Evolutionary conservation across 257 asterid genomes (phyloP).

Genomic region (Oldenlandia corymbosa): DNA sequence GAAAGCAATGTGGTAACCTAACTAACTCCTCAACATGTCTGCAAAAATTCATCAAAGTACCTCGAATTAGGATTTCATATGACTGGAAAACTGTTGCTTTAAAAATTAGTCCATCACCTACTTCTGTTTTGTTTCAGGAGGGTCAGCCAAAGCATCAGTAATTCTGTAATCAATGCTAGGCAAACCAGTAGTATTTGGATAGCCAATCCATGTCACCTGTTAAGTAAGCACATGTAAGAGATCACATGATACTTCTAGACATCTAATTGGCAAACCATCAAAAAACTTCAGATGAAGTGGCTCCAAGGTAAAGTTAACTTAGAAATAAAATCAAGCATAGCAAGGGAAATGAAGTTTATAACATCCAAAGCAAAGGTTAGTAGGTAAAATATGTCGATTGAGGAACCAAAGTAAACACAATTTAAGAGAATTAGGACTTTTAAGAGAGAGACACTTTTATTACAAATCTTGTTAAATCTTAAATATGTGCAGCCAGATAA

Average conservation of each 20-base stretch:
- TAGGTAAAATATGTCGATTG: too few relatives aligned
- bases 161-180: slow-evolving; percentile 96
- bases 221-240: slow-evolving; percentile 16
- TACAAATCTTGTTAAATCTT: too few relatives aligned
- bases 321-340: background rate
- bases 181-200: slow-evolving; percentile 98
- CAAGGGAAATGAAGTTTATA: background rate
- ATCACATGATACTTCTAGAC: background rate
- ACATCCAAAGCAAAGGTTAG: background rate
- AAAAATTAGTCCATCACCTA: slow-evolving; percentile 20
- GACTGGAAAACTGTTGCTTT: slow-evolving; percentile 2
- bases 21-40: slow-evolving; percentile 96
- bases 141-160: slow-evolving; percentile 82
- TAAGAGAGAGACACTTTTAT: too few relatives aligned
- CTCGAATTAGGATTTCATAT: slow-evolving; percentile 5
- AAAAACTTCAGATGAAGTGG: slow-evolving; percentile 2
- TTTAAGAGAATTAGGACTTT: too few relatives aligned
- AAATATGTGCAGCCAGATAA: background rate
- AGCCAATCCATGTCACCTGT: slow-evolving; percentile 99
- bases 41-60: slow-evolving; percentile 31
- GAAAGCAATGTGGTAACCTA: slow-evolving; percentile 79
- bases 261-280: background rate
- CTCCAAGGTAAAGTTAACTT: background rate
- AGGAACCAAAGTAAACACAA: too few relatives aligned
- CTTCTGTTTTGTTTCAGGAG: slow-evolving; percentile 79